Base-by-base conservation (phyloP, 192 early-diverging fungal species). In the Podila horticola region DNA sequence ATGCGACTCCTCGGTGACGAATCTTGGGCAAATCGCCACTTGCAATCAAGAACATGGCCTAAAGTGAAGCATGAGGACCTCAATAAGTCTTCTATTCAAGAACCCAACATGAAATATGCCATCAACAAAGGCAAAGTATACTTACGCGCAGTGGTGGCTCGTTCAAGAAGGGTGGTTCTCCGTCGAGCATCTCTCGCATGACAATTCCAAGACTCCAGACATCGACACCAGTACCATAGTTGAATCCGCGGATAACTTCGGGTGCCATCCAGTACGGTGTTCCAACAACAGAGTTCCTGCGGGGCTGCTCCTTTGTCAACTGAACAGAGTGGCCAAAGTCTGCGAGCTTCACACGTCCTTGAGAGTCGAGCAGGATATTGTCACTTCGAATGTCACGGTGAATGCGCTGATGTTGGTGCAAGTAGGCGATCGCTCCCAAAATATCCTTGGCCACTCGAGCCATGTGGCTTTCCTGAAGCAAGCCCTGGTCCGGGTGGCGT, bases 191-290 rank as follows among this genome's bases (percentile, higher is more conserved):
- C 79, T 98, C 97, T 58, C 97, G 94, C 51, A 94, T 91, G 86
- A 97, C 92, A 69, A 98, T 93, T 29, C 97, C 97, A 57, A 97
- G 85, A 67, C 95, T 96, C 97, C 97, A 98, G 13, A 98, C 88
- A 75, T 98, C 97, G 50, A 95, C 95, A 72, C 95, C 96, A 30
- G 95, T 83, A 13, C 92, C 94, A 83, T 98, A 98, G 65, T 96
- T 92, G 76, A 93, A 91, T 34, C 91, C 95, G 83, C 90, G 94
- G 28, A 98, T 94, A 5, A 98, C 97, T 81, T 98, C 97, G 34
- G 97, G 97, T 31, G 97, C 95, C 97, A 98, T 98, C 97, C 97
- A 97, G 87, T 96, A 98, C 22, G 97, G 95, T 34, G 96, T 97
- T 36, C 91, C 96, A 9, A 93, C 96, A 74, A 95, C 93, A 20